Percentiles rank a stretch among this genome's conserved stretches.
Evolutionary conservation across 805 yeast genomes (phyloP).

Genomic region (Sugiyamaella marilandica): DNA sequence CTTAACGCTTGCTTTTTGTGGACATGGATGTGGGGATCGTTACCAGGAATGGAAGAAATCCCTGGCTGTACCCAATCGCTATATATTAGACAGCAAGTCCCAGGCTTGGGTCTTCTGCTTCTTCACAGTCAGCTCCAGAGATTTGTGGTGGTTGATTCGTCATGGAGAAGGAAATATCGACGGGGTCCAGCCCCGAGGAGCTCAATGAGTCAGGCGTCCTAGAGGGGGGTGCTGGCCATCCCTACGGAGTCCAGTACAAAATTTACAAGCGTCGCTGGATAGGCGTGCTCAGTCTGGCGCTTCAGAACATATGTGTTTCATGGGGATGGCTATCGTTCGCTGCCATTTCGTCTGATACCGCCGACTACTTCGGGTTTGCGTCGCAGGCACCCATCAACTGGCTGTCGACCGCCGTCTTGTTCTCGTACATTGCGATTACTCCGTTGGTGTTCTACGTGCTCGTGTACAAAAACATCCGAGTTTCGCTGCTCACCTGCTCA

Average conservation of each 20-base stretch:
- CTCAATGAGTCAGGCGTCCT: neutral
- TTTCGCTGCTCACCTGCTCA: constrained; percentile 24
- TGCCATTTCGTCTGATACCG: constrained; percentile 27
- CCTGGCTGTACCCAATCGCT: too few relatives aligned
- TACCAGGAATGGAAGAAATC: too few relatives aligned
- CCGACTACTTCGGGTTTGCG: constrained; percentile 21
- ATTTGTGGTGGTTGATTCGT: neutral
- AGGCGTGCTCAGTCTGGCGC: constrained; percentile 28
- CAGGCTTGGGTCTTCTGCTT: neutral
- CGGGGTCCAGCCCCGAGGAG: neutral
- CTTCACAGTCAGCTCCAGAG: neutral
- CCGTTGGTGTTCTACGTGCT: constrained; percentile 28
- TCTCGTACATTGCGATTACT: constrained; percentile 27
- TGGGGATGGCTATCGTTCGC: constrained; percentile 35
- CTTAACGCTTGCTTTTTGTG: too few relatives aligned
- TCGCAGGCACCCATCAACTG: constrained; percentile 31
- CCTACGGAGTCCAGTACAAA: constrained; percentile 16
- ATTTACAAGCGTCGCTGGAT: constrained; percentile 32
- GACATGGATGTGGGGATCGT: too few relatives aligned
- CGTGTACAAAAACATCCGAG: constrained; percentile 21
- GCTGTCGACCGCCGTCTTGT: constrained; percentile 32
- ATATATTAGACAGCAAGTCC: too few relatives aligned
- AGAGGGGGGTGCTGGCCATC: neutral
- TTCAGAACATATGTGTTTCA: constrained; percentile 29
- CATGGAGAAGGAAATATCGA: neutral